These are phyloP conservation scores for Dictyostelium capitatum DNA, from an alignment of 78 protist genomes.

Conservation along the genomic window DNA sequence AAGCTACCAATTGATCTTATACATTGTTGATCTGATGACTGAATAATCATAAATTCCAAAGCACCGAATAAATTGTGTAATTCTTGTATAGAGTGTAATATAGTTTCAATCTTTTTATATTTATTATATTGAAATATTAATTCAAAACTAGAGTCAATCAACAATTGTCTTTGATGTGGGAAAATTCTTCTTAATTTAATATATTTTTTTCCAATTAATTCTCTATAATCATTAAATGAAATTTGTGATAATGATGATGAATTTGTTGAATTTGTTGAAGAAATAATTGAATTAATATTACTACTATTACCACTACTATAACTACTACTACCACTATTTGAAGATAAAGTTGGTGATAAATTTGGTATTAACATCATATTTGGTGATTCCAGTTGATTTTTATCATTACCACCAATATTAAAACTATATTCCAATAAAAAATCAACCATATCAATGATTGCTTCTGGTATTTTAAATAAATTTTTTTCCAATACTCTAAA, in stretches of 20 bases:
- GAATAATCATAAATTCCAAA: slow-evolving; percentile 1
- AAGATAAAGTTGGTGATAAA: background rate
- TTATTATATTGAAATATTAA: background rate
- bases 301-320: background rate
- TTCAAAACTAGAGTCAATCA: background rate
- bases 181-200: background rate
- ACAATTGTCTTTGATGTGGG: background rate
- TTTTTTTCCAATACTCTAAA: slow-evolving; percentile 13
- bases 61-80: slow-evolving; percentile 25
- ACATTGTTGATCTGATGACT: background rate
- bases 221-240: slow-evolving; percentile 10
- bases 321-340: background rate
- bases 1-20: background rate
- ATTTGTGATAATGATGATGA: background rate
- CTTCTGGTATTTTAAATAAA: slow-evolving; percentile 3
- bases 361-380: background rate
- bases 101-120: background rate
- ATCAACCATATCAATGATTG: background rate
- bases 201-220: background rate
- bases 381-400: too few species aligned
- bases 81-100: background rate
- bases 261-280: too few species aligned
- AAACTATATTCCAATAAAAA: slow-evolving; percentile 16
- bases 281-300: background rate
- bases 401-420: background rate